These are phyloP conservation scores for Tulasnella sp. DNA, from an alignment of 768 basidiomycete genomes.

Conservation along the genomic window DNA sequence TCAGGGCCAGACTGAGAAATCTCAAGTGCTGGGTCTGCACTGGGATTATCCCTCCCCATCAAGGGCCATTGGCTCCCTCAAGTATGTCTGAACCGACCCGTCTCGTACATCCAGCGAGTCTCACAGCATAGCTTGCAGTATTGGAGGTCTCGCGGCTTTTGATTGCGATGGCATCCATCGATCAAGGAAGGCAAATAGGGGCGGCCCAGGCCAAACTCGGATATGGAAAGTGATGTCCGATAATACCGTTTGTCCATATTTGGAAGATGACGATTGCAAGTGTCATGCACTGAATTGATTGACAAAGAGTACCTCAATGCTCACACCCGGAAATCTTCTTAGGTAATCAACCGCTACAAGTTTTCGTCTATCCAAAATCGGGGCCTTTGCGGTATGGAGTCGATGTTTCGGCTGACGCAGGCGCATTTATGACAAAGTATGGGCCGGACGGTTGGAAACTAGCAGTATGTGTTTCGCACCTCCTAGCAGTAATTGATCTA, in stretches of 20 bases:
- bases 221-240: neutral
- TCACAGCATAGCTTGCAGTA: neutral
- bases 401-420: neutral
- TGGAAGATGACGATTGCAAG: neutral
- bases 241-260: neutral
- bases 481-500: neutral
- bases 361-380: neutral
- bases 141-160: neutral
- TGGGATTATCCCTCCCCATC: neutral
- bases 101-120: neutral
- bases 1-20: neutral
- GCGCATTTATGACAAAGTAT: neutral
- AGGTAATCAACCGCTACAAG: neutral
- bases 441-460: neutral
- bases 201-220: neutral
- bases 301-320: too few relatives aligned
- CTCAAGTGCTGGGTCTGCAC: neutral
- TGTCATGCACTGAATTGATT: neutral
- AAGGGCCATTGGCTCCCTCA: neutral
- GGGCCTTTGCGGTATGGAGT: neutral
- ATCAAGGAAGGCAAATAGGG: neutral
- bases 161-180: neutral
- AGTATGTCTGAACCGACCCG: neutral
- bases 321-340: neutral
- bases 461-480: neutral